phyloP scores from a whole-genome alignment of 1,284 basidiomycete species.

The Chondrostereum purpureum region DNA sequence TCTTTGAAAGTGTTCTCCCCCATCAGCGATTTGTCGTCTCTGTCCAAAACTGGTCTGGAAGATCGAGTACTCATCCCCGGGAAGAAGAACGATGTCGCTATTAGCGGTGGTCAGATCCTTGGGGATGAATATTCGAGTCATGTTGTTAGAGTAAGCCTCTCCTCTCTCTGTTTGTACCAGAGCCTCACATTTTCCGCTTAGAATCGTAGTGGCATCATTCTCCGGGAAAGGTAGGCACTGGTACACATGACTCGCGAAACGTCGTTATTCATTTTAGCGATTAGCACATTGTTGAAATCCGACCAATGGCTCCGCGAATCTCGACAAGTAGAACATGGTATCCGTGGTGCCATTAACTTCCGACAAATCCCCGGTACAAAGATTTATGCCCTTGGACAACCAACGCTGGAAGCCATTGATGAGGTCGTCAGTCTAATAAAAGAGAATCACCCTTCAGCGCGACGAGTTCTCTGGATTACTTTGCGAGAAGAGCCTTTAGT shows the following conservation, averaged over 20 bases:
- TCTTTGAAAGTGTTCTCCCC: slow-evolving; percentile 86
- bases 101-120: slow-evolving; percentile 78
- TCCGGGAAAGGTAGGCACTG: slow-evolving; percentile 79
- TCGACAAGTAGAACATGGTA: slow-evolving; percentile 52
- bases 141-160: slow-evolving; percentile 67
- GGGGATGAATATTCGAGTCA: slow-evolving; percentile 94
- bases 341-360: slow-evolving; percentile 95
- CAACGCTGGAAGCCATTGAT: slow-evolving; percentile 85
- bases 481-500: slow-evolving; percentile 92
- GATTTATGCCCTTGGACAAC: slow-evolving; percentile 91
- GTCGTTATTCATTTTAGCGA: not conserved
- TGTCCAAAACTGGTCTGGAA: slow-evolving; percentile 62
- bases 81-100: slow-evolving; percentile 68
- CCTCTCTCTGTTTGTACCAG: slow-evolving; percentile 1
- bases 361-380: slow-evolving; percentile 79
- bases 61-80: slow-evolving; percentile 52
- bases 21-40: slow-evolving; percentile 75
- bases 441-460: slow-evolving; percentile 51
- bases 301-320: slow-evolving; percentile 85
- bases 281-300: slow-evolving; percentile 81
- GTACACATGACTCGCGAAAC: not conserved
- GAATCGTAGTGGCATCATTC: slow-evolving; percentile 90
- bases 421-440: slow-evolving; percentile 75
- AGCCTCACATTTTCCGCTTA: slow-evolving; percentile 22
- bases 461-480: slow-evolving; percentile 85